Evolutionary conservation across 2,329 filamentous ascomycete genomes (phyloP), one percentile per base, ranked within the genome.

Genomic region (Hymenoscyphus salicellus): DNA sequence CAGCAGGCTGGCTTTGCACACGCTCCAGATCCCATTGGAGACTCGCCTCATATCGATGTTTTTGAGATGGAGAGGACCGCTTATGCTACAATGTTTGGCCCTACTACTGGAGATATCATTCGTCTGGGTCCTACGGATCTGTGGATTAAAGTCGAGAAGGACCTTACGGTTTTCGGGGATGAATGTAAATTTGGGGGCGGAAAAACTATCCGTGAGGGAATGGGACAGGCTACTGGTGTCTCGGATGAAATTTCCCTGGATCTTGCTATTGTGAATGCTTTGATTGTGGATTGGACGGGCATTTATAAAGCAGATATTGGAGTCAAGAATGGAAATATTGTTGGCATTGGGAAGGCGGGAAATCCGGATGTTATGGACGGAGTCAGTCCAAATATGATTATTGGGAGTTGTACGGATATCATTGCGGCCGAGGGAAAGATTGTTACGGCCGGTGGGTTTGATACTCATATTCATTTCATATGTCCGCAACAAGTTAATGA

Each of bases 251-350:
- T 93, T 28, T 87, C 86, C 28, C 79, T 97, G 65, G 94, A 98
- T 75, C 85, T 94, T 57, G 91, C 97, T 28, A 86, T 98, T 65
- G 92, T 89, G 1, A 98, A 97, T 73, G 94, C 93, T 5, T 79
- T 98, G 68, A 89, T 98, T 43, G 84, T 98, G 23, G 94, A 98
- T 79, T 96, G 90, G 85, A 89, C 85, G 0, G 94, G 94, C 58
- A 97, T 98, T 74, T 96, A 92, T 82, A 98, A 98, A 80, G 94
- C 93, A 5, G 94, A 98, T 76, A 96, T 98, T 75, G 94, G 94
- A 32, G 88, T 98, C 76, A 97, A 96, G 77, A 79, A 93, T 70
- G 93, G 94, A 1, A 76, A 90, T 46, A 97, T 98, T 72, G 88
- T 89, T 32, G 94, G 87, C 0, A 94, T 98, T 71, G 94, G 94